Base-by-base conservation (phyloP, 1,139 yeast species). In the Yamadazyma buinensis region DNA sequence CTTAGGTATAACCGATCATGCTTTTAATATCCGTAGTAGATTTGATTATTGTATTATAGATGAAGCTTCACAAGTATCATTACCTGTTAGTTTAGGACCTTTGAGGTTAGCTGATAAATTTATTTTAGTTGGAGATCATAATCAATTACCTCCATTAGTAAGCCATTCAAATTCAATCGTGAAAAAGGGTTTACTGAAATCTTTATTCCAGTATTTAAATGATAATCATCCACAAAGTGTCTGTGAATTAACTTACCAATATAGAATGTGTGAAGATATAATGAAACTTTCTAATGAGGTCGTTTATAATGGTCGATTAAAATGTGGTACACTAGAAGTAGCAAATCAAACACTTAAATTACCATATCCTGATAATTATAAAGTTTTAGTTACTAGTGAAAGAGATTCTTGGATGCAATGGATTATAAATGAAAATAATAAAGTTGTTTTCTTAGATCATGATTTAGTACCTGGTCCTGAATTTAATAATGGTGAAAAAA, bases 31-130 rank as follows among this genome's bases (percentile, higher is more conserved):
- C 45, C 63, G 84, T 32, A 61, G 75, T 22, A 15, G 15, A 12
- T 92, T 92, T 57, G 98, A 92, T 52, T 90, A 85, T 53, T 94
- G 97, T 52, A 90, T 92, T 29, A 75, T 94, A 30, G 99, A 92
- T 55, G 99, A 92, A 54, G 97, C 98, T 0, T 88, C 97, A 0
- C 98, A 92, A 52, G 86, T 90, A 0, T 81, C 97, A 0, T 67
- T 92, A 65, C 98, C 99, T 0, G 72, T 86, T 4, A 84, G 95
- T 47, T 57, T 92, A 20, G 98, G 98, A 0, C 97, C 98, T 0
- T 55, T 92, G 29, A 59, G 90, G 23, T 76, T 75, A 41, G 82
- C 92, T 23, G 80, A 84, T 29, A 84, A 75, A 55, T 92, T 92
- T 52, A 71, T 94, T 2, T 67, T 92, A 39, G 97, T 94, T 9